Evolutionary conservation across 345 rosid genomes (phyloP), one percentile per base, ranked within the genome.

Genomic region (Sonneratia alba): DNA sequence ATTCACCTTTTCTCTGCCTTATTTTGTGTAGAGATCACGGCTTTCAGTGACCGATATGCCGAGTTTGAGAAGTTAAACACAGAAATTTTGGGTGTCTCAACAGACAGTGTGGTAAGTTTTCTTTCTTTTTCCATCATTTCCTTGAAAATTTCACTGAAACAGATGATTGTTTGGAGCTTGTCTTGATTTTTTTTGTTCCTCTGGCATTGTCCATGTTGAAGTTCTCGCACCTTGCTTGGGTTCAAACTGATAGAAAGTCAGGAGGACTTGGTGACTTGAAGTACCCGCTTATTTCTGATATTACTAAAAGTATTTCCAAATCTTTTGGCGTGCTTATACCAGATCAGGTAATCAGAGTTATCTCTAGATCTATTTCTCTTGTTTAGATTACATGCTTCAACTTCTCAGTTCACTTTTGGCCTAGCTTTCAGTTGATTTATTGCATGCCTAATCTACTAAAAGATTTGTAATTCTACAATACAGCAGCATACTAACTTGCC

Each of bases 141-240:
- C 2, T 0, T 42, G 45, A 13, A 13, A 47, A 47, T 10, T 47
- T 47, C 13, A 2, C 14, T 47, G 51, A 13, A 47, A 47, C 51
- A 47, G 15, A 8, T 47, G 15, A 47, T 13, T 47, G 15, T 9
- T 47, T 47, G 51, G 51, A 47, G 5, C 51, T 47, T 47, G 14
- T 47, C 51, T 47, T 47, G 13, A 47, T 47, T 2, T 18, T 19
- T 66, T 2, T 19, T 22, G 19, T 67, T 16, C 8, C 32, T 45
- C 18, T 68, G n/a, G 45, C 45, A 42, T 42, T 42, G 19, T 22
- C 6, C 24, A 77, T 12, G 62, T 5, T 74, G 73, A 72, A 95
- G 98, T 95, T 90, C 81, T 90, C 99, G 19, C 99, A 92, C 73
- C 94, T 95, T 79, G 99, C 97, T 36, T 95, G 99, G 99, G 87